Evolutionary conservation across 805 yeast genomes (phyloP).

Genomic region (Saccharomyces eubayanus): DNA sequence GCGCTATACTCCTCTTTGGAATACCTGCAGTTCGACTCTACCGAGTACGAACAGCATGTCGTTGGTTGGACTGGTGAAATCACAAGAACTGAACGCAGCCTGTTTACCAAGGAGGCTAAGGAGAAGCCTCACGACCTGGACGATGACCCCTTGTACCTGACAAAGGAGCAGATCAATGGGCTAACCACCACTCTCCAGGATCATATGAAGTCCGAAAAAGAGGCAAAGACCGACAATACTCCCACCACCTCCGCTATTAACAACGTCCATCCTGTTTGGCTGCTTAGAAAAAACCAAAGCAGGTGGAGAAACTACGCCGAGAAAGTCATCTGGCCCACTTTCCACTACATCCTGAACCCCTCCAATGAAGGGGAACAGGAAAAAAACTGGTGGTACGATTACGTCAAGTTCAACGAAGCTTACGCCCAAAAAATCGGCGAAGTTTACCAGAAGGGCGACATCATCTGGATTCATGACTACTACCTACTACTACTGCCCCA

Average conservation of each 20-base stretch:
- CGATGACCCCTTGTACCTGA: slow-evolving; percentile 56
- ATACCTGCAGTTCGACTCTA: slow-evolving; percentile 46
- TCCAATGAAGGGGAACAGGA: slow-evolving; percentile 54
- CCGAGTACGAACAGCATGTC: slow-evolving; percentile 80
- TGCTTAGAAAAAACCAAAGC: slow-evolving; percentile 65
- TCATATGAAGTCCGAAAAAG: slow-evolving; percentile 40
- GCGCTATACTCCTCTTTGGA: slow-evolving; percentile 73
- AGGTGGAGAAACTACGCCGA: slow-evolving; percentile 90
- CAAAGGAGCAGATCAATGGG: slow-evolving; percentile 44
- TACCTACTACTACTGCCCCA: slow-evolving; percentile 76
- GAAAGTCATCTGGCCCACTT: slow-evolving; percentile 84
- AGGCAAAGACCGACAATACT: slow-evolving; percentile 33
- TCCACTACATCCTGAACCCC: slow-evolving; percentile 83
- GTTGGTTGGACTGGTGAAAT: slow-evolving; percentile 97
- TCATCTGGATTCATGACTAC: slow-evolving; percentile 90
- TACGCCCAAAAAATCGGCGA: slow-evolving; percentile 70
- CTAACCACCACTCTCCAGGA: slow-evolving; percentile 28
- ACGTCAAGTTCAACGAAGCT: slow-evolving; percentile 83
- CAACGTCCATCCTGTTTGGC: slow-evolving; percentile 77
- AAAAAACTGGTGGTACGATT: slow-evolving; percentile 77
- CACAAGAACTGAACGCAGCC: slow-evolving; percentile 10
- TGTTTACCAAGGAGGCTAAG: slow-evolving; percentile 3
- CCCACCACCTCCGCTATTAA: background rate
- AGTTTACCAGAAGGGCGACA: slow-evolving; percentile 78
- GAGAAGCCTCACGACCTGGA: slow-evolving; percentile 22